A percentile compares a stretch with the other conserved stretches of the same genome.
Conservation (phyloP, 345 rosid species). For the Clausena lansium region DNA sequence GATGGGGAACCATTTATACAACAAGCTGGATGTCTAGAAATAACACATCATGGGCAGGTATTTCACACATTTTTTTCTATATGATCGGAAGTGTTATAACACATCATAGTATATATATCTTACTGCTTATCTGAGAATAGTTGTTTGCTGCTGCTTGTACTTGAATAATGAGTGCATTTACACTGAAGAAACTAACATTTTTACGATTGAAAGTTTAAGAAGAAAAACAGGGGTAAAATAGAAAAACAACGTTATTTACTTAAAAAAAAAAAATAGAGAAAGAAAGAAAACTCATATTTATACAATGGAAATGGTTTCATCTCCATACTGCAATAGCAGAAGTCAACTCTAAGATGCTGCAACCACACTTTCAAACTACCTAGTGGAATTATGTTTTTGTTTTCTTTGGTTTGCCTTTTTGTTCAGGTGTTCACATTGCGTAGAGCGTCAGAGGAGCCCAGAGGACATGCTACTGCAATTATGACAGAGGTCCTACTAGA, state of each 20-base stretch:
- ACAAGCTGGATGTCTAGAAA: constrained; percentile 65
- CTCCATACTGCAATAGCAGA: background rate
- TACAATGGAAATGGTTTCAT: too few species aligned
- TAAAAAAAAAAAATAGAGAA: too few species aligned
- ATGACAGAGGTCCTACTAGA: constrained; percentile 66
- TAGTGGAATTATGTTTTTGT: background rate
- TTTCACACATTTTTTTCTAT: background rate
- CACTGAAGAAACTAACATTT: too few species aligned
- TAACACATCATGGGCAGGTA: constrained; percentile 75
- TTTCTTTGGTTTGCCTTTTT: background rate
- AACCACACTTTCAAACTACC: background rate
- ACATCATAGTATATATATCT: too few species aligned
- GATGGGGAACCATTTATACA: constrained; percentile 75
- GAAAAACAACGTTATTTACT: too few species aligned
- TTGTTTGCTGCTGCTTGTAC: too few species aligned
- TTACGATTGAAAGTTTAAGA: too few species aligned
- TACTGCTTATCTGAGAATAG: too few species aligned
- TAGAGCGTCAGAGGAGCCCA: constrained; percentile 60
- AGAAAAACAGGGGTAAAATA: too few species aligned
- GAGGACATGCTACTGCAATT: constrained; percentile 66
- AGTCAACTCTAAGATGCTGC: background rate
- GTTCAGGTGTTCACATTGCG: constrained; percentile 62
- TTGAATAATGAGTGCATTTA: too few species aligned
- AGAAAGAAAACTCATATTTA: too few species aligned
- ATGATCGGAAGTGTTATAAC: background rate